Base-by-base conservation (phyloP, 1,139 yeast genomes). In the Protomyces pachydermus region DNA sequence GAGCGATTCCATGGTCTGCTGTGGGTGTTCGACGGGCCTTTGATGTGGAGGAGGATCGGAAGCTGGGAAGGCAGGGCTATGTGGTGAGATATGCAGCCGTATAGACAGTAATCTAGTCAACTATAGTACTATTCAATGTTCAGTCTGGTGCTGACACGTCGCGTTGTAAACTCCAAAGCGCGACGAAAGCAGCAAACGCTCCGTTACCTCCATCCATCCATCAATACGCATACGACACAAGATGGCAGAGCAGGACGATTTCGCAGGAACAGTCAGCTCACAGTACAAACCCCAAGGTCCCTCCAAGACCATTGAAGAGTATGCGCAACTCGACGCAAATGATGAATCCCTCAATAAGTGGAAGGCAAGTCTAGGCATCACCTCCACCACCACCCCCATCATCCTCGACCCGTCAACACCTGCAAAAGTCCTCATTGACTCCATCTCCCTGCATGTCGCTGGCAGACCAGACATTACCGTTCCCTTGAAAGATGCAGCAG, bases 281-380 rank as follows among this genome's bases (percentile, higher is more conserved):
- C 51, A 51, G 20, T 58, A 58, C 53, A 38, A 51, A 20, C 62
- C 62, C 5, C 45, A 55, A 28, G 83, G 88, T 3, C 93, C 87
- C 68, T 90, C 90, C 79, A 90, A 90, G 74, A 88, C 96, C 42
- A 81, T 91, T 65, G 91, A 84, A 60, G 97, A 91, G 74, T 91
- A 91, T 76, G 83, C 88, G 67, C 45, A 70, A 32, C 67, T 91
- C 70, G 98, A 91, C 74, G 95, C 95, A 6, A 89, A 90, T 70
- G 98, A 91, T 74, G 97, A 89, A 75, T 87, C 95, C 52, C 80
- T 91, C 70, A 89, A 88, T 69, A 89, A 88, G 75, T 91, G 98
- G 98, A 91, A 91, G 76, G 90, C 86, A 65, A 87, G 96, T 1
- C 79, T 91, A 51, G 98, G 98, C 0, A 79, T 91, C 67, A 74